Evolutionary conservation across 352 stramenopile species (phyloP), one percentile per base, ranked within the genome.

Genomic region (Pythium apleroticum): DNA sequence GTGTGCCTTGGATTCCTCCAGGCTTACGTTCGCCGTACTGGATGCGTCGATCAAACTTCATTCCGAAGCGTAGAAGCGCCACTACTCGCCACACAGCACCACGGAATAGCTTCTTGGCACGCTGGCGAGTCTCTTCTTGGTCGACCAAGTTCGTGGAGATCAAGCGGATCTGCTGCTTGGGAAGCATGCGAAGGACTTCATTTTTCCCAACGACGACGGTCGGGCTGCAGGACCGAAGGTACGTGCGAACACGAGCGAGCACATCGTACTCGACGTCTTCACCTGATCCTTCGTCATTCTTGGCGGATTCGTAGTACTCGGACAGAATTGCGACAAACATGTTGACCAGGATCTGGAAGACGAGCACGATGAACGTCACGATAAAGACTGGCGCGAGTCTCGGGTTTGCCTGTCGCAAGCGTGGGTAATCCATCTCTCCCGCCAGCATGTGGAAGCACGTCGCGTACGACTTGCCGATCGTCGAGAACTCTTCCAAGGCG

Each of bases 271-370:
- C 88, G 27, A 96, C 77, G 41, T 94, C 88, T 50, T 87, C 77
- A 43, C 75, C 79, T 20, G 68, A 78, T 3, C 69, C 80, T 57
- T 88, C 83, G 68, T 90, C 85, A 48, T 92, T 89, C 70, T 93
- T 95, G 1, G 85, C 86, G 7, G 76, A 81, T 68, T 93, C 82
- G 69, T 96, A 95, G 57, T 94, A 96, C 61, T 96, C 86, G 1
- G 83, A 94, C 2, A 96, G 69, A 80, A 96, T 95, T 1, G 88
- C 88, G 50, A 96, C 84, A 73, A 96, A 96, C 88, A 96, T 96
- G 61, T 96, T 96, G 17, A 96, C 88, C 31, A 93, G 60, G 49
- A 96, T 92, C 63, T 94, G 86, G 66, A 93, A 91, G 19, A 95
- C 83, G 33, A 94, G 69, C 50, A 96, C 84, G 45, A 96, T 82